Percentiles rank a stretch among this genome's conserved stretches.
phyloP scores from a whole-genome alignment of 1,139 yeast genomes.

The Komagataea norvegica region DNA sequence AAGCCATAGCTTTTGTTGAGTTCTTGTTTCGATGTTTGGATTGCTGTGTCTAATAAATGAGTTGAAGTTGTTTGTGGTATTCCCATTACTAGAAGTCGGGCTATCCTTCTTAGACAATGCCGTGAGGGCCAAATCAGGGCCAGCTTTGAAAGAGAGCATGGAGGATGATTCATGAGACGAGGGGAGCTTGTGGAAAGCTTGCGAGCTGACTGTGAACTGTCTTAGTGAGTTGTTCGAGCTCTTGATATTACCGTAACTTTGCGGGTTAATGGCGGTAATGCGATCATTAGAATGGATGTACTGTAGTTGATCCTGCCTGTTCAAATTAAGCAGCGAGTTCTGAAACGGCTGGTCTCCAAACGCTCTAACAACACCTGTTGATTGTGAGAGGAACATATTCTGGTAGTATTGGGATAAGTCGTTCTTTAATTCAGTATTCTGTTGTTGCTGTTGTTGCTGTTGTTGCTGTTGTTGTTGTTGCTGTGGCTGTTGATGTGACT shows the following conservation, averaged over 20 bases:
- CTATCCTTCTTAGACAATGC: constrained; percentile 7
- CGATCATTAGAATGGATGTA: constrained; percentile 26
- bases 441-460: constrained; percentile 3
- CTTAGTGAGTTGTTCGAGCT: constrained; percentile 22
- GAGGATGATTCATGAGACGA: constrained; percentile 20
- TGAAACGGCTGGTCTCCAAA: constrained; percentile 33
- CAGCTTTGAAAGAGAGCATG: constrained; percentile 20
- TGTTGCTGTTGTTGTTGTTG: constrained; percentile 1
- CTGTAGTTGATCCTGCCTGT: constrained; percentile 13
- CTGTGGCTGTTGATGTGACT: not conserved
- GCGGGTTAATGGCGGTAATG: constrained; percentile 18
- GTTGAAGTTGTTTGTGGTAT: constrained; percentile 31
- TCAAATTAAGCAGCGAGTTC: constrained; percentile 23
- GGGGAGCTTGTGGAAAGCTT: constrained; percentile 6
- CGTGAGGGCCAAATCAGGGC: constrained; percentile 8
- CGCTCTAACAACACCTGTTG: constrained; percentile 43
- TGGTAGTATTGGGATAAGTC: constrained; percentile 32
- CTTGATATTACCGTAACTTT: constrained; percentile 14
- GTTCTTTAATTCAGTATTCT: constrained; percentile 11
- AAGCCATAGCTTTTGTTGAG: constrained; percentile 79
- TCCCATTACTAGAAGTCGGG: constrained; percentile 2
- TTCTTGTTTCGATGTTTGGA: constrained; percentile 54
- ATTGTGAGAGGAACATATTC: constrained; percentile 43
- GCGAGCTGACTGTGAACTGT: constrained; percentile 21
- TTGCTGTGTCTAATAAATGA: constrained; percentile 32